A percentile compares a stretch with the other conserved stretches of the same genome.
Conservation (phyloP, 176 grass and related monocot genomes). For the Poa pratensis region DNA sequence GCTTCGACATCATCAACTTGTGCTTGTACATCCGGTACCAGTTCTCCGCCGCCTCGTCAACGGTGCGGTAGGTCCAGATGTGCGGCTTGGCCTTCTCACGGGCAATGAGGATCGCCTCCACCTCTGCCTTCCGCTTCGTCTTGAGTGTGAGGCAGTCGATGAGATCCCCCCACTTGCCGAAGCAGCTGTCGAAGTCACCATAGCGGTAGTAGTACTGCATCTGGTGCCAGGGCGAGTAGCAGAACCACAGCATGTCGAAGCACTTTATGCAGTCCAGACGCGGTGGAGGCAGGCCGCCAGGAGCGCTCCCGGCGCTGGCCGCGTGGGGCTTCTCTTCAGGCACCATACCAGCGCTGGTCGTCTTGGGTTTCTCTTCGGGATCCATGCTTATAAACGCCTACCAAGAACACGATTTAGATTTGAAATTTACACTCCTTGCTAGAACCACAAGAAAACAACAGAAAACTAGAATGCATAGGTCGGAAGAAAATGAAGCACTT, state of each 20-base stretch:
- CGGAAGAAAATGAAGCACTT: not conserved
- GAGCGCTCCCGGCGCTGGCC: not conserved
- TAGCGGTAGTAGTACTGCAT: conserved; percentile 85
- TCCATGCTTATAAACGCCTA: conserved; percentile 37
- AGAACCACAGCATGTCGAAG: conserved; percentile 90
- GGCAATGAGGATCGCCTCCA: conserved; percentile 66
- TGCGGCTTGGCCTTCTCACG: conserved; percentile 71
- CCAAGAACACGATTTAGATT: not conserved
- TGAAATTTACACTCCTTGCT: not conserved
- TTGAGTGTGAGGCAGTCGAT: conserved; percentile 74
- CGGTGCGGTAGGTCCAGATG: conserved; percentile 82
- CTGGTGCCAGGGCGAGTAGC: conserved; percentile 90
- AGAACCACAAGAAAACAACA: conserved; percentile 2
- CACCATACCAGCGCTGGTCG: not conserved
- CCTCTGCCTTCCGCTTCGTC: conserved; percentile 60
- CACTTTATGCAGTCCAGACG: conserved; percentile 74
- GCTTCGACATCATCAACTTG: conserved; percentile 1
- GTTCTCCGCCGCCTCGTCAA: conserved; percentile 65
- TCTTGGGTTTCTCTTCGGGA: conserved; percentile 33
- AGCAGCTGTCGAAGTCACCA: conserved; percentile 80
- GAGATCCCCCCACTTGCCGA: conserved; percentile 75
- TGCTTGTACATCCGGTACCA: conserved; percentile 77
- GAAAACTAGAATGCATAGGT: not conserved
- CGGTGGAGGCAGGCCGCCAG: not conserved
- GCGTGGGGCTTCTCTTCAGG: not conserved